phyloP scores from a whole-genome alignment of 306 rosid genomes.

The Gleditsia sinensis region DNA sequence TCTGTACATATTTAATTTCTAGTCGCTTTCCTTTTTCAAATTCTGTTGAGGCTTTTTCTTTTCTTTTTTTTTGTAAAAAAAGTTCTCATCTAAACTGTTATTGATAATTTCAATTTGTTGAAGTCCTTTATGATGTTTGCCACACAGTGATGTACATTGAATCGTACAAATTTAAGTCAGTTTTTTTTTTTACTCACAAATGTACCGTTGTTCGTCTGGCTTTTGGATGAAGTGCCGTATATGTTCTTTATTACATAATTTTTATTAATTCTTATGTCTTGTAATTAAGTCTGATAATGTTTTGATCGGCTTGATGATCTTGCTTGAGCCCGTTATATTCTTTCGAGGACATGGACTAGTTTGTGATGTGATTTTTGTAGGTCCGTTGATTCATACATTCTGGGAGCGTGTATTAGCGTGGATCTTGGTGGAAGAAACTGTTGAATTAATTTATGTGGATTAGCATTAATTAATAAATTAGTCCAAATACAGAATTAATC shows the following conservation, averaged over 20 bases:
- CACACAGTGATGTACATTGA: neutral
- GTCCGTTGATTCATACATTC: neutral
- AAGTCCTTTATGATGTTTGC: neutral
- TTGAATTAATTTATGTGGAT: too few relatives aligned
- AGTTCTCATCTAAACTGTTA: neutral
- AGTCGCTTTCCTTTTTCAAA: neutral
- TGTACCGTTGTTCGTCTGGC: neutral
- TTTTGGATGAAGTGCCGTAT: neutral
- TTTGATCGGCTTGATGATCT: conserved; percentile 5
- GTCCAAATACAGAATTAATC: too few relatives aligned
- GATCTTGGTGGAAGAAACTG: too few relatives aligned
- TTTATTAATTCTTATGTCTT: neutral
- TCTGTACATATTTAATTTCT: neutral
- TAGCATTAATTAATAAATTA: too few relatives aligned
- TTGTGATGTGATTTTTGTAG: neutral
- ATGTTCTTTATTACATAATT: neutral
- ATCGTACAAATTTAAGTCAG: neutral
- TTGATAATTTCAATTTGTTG: neutral
- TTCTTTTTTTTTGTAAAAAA: too few relatives aligned
- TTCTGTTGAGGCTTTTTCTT: neutral
- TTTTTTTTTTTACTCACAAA: neutral
- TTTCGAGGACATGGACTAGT: neutral
- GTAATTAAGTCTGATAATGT: neutral
- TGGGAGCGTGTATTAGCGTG: too few relatives aligned
- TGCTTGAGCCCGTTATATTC: neutral